A percentile compares a stretch with the other conserved stretches of the same genome.
These are phyloP conservation scores for Talaromyces rugulosus DNA, from an alignment of 2,329 filamentous ascomycete genomes.

Conservation along the genomic window DNA sequence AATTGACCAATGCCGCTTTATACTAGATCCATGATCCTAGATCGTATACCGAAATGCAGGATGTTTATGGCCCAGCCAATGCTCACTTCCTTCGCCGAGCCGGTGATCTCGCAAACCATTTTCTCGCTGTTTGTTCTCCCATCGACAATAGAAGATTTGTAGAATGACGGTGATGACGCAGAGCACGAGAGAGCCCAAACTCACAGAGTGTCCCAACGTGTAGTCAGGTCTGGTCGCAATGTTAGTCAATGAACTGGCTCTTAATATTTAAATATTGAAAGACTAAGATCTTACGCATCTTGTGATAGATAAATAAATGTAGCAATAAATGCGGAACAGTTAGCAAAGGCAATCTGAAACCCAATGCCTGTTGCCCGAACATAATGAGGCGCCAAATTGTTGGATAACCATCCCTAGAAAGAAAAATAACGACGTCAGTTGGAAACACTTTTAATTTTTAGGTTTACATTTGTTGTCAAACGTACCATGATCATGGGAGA, in stretches of 20 bases:
- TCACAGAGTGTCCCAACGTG: neutral
- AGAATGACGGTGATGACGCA: neutral
- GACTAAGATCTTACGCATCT: neutral
- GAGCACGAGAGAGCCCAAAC: neutral
- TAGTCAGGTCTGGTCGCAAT: neutral
- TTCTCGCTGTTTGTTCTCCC: neutral
- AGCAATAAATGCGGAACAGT: neutral
- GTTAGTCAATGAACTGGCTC: neutral
- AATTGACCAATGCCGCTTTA: neutral
- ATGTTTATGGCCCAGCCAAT: neutral
- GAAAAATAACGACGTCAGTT: neutral
- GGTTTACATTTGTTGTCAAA: neutral
- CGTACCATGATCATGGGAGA: constrained; percentile 23
- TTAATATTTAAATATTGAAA: neutral
- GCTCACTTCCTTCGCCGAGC: neutral
- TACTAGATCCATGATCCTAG: neutral
- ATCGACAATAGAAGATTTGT: neutral
- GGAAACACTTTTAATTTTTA: neutral
- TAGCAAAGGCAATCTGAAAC: neutral
- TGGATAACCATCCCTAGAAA: neutral
- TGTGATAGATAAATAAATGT: neutral
- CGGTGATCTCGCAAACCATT: neutral
- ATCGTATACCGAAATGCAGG: neutral
- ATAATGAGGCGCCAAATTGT: neutral
- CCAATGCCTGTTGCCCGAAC: neutral